Evolutionary conservation across 768 basidiomycete species (phyloP), one percentile per base, ranked within the genome.

Genomic region (Thelephora ganbajun): DNA sequence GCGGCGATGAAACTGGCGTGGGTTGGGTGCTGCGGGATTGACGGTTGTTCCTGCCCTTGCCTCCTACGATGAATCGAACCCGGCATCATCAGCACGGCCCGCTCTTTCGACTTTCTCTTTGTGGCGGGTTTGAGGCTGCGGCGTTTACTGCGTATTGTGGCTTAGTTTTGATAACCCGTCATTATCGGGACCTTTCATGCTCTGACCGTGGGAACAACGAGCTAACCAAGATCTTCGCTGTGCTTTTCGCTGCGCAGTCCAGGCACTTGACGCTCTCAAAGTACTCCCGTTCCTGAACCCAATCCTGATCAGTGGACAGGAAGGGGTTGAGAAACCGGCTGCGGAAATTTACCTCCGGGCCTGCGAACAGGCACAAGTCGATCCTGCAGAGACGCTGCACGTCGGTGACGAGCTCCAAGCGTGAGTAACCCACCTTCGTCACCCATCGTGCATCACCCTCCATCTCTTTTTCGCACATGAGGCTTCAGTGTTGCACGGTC

Each of bases 361-460:
- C 4, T 74, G 58, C 42, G 53, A 62, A 11, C 55, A 63, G 0
- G 63, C 57, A 12, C 53, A 58, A 1, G 65, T 77, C 19, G 46
- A 48, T 7, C 49, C 66, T 1, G 54, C 59, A 22, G 67, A 82
- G 54, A 72, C 71, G 33, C 56, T 88, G 16, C 86, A 90, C 53
- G 72, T 89, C 35, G 87, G 87, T 0, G 86, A 90, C 57, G 84
- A 88, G 52, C 58, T 85, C 26, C 58, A 68, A 44, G 71, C 73
- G 86, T 85, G 54, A 52, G 73, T 52, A 30, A 30, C 26, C 26
- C 26, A 9, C 9, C 26, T 30, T 9, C 9, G 5, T 9, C 5
- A 30, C 26, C 6, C 22, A 12, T 19, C 13, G 14, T 13, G 9
- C 13, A 5, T 18, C 41, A 41, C 4, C 23, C n/a, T 34, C 3